phyloP scores from a whole-genome alignment of 1,139 yeast genomes.

The Blastobotrys ciferrii region DNA sequence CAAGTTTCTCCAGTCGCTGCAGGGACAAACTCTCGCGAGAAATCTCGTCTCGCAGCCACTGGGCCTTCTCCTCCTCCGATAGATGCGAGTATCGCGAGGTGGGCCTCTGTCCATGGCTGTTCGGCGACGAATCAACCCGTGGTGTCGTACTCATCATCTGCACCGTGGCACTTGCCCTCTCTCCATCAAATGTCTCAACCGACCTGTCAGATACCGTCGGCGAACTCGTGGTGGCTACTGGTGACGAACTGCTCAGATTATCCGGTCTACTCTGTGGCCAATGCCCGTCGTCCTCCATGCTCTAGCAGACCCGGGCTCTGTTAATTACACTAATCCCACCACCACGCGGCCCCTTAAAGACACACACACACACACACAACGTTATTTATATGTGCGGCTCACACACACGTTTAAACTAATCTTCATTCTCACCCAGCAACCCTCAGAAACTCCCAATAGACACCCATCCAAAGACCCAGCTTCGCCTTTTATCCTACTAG shows the following conservation, averaged over 20 bases:
- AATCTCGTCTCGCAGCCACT: conserved; percentile 27
- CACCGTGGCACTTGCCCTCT: conserved; percentile 6
- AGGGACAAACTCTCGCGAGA: conserved; percentile 25
- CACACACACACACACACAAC: not conserved
- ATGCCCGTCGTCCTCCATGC: not conserved
- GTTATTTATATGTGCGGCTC: not conserved
- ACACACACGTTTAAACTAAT: not conserved
- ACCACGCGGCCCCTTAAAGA: too few relatives aligned
- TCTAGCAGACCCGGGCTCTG: too few relatives aligned
- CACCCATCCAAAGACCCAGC: too few relatives aligned
- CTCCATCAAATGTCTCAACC: conserved; percentile 10
- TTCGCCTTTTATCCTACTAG: too few relatives aligned
- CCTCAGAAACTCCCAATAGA: too few relatives aligned
- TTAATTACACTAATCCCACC: too few relatives aligned
- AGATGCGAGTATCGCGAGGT: conserved; percentile 4
- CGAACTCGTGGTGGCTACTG: not conserved
- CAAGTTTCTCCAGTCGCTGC: conserved; percentile 26
- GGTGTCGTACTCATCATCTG: conserved; percentile 4
- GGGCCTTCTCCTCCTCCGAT: conserved; percentile 25
- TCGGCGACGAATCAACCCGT: not conserved
- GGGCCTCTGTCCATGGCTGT: not conserved
- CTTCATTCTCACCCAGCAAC: not conserved
- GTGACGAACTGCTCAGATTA: not conserved
- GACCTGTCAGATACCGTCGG: conserved; percentile 1
- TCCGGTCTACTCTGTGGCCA: not conserved